Base-by-base conservation (phyloP, 2,329 filamentous ascomycete genomes). In the Fonsecaea pugnacius region DNA sequence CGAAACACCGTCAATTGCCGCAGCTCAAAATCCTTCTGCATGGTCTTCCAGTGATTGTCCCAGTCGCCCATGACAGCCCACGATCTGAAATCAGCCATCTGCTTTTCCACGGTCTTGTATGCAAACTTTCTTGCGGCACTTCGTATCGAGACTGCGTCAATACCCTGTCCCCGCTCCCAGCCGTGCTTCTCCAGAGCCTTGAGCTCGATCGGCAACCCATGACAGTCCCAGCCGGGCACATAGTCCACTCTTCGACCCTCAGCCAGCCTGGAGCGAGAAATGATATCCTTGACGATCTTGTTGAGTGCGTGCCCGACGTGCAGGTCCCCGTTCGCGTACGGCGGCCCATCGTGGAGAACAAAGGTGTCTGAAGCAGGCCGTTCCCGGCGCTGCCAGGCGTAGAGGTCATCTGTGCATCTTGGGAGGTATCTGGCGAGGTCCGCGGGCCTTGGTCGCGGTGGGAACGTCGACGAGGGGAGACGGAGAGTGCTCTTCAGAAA, bases 281-380 rank as follows among this genome's bases (percentile, higher is more conserved):
- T 91, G 73, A 98, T 91, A 78, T 99, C 95, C 81, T 99, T 99
- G 65, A 96, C 83, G 71, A 98, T 89, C 79, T 99, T 99, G 78
- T 99, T 99, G 74, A 99, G 81, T 38, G 95, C 92, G 81, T 99
- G 95, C 2, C 95, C 95, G 66, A 96, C 87, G 74, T 99, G 95
- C 9, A 99, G 84, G 51, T 85, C 85, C 14, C 95, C 95, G 79
- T 99, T 99, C 68, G 95, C 95, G 76, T 98, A 99, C 0, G 95
- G 95, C 0, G 95, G 95, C 0, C 95, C 95, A 87, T 99, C 95
- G 74, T 98, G 95, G 8, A 99, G 82, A 1, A 92, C 81, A 70
- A 98, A 99, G 0, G 84, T 82, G 50, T 85, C 78, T 8, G 62
- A 56, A 21, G 75, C 76, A 2, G 85, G 80, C 68, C 86, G 79